A percentile compares a stretch with the other conserved stretches of the same genome.
phyloP scores from a whole-genome alignment of 345 rosid species.

The Moricandia moricandioides region DNA sequence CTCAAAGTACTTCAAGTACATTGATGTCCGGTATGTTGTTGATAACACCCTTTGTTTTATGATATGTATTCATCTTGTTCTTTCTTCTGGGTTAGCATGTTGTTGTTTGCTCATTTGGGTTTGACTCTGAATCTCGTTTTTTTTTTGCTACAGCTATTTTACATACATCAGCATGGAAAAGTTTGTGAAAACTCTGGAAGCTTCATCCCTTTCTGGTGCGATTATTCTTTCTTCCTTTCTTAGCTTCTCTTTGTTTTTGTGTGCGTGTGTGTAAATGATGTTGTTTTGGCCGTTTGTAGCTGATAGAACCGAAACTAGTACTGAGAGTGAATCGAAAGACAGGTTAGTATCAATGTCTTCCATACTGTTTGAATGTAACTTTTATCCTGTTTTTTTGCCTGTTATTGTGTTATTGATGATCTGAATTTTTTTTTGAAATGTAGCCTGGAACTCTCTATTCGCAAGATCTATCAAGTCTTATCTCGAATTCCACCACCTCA shows the following conservation, averaged over 20 bases:
- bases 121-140: not conserved
- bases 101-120: conserved; percentile 4
- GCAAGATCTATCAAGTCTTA: conserved; percentile 52
- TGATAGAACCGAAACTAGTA: conserved; percentile 20
- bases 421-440: conserved; percentile 4
- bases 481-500: conserved; percentile 55
- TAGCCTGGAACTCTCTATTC: conserved; percentile 55
- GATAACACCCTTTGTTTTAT: not conserved
- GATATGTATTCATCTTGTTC: not conserved
- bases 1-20: conserved; percentile 69
- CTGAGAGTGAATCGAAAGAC: conserved; percentile 36
- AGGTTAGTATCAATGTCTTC: conserved; percentile 44
- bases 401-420: not conserved
- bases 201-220: conserved; percentile 44
- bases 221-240: not conserved
- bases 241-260: not conserved
- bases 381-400: not conserved
- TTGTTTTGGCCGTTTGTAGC: conserved; percentile 22
- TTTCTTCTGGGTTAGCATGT: not conserved
- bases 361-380: not conserved
- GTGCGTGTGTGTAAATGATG: not conserved
- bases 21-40: conserved; percentile 67
- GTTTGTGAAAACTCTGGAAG: conserved; percentile 51
- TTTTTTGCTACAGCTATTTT: conserved; percentile 52
- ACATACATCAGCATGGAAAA: conserved; percentile 78